Percentiles rank a stretch among this genome's conserved stretches.
Conservation (phyloP, 2,329 filamentous ascomycete species). For the Arthroderma sp. region DNA sequence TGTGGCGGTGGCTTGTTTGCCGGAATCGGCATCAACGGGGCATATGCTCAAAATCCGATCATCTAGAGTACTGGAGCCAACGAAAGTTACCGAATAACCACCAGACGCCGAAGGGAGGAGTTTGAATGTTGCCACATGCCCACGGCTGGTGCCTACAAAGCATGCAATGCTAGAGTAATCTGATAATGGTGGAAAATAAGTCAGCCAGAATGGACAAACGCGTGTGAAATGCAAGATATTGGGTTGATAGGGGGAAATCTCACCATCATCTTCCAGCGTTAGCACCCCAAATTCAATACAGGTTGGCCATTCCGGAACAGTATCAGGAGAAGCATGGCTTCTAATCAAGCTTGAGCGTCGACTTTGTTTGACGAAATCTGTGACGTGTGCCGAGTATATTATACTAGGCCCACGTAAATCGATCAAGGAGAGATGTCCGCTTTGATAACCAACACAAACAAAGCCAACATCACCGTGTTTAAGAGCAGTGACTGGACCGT, state of each 20-base stretch:
- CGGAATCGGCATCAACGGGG: conserved; percentile 67
- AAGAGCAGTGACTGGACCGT: conserved; percentile 65
- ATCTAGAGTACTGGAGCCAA: conserved; percentile 54
- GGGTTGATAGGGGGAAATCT: conserved; percentile 4
- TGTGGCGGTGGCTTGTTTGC: conserved; percentile 61
- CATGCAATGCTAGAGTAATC: conserved; percentile 87
- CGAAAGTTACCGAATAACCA: conserved; percentile 59
- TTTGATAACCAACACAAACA: conserved; percentile 72
- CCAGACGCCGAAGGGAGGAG: conserved; percentile 59
- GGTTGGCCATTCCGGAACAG: conserved; percentile 59
- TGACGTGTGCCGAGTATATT: conserved; percentile 61
- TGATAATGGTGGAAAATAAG: conserved; percentile 19
- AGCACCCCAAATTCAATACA: conserved; percentile 83
- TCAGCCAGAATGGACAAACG: not conserved
- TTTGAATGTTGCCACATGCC: conserved; percentile 81
- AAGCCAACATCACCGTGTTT: conserved; percentile 90
- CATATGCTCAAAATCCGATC: conserved; percentile 61
- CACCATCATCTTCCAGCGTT: conserved; percentile 76
- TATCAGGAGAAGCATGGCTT: conserved; percentile 37
- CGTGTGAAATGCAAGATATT: not conserved
- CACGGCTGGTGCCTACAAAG: conserved; percentile 77
- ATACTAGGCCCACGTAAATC: conserved; percentile 78
- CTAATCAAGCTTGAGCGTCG: conserved; percentile 59
- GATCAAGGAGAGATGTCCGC: conserved; percentile 65
- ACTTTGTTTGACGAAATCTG: conserved; percentile 62